phyloP scores from a whole-genome alignment of 1,139 yeast genomes.

The Maudiozyma humilis region DNA sequence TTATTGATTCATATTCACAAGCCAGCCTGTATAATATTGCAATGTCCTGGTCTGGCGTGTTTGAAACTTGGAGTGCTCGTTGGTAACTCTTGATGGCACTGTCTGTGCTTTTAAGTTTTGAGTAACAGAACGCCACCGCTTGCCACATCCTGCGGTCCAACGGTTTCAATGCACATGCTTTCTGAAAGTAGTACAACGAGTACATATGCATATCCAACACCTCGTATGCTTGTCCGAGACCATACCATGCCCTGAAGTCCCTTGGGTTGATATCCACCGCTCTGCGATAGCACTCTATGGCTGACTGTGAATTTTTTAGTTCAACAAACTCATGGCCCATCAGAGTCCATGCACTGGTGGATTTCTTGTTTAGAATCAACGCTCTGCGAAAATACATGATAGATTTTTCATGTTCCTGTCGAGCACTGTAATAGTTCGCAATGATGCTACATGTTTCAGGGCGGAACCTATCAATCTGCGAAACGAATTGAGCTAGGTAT shows the following conservation, averaged over 20 bases:
- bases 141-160: constrained; percentile 94
- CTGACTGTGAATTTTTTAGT: constrained; percentile 92
- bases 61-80: constrained; percentile 40
- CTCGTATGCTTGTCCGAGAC: constrained; percentile 96
- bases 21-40: constrained; percentile 62
- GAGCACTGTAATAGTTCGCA: constrained; percentile 88
- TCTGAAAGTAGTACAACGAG: constrained; percentile 84
- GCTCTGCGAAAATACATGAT: constrained; percentile 91
- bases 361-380: constrained; percentile 65
- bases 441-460: constrained; percentile 94
- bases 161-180: constrained; percentile 84
- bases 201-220: constrained; percentile 92
- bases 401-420: constrained; percentile 91
- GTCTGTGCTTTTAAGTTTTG: constrained; percentile 58
- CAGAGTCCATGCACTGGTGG: constrained; percentile 91
- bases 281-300: constrained; percentile 87
- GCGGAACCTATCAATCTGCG: constrained; percentile 74
- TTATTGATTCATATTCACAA: constrained; percentile 49
- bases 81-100: constrained; percentile 40
- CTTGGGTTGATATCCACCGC: constrained; percentile 82
- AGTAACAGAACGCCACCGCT: constrained; percentile 86
- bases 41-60: constrained; percentile 38
- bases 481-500: constrained; percentile 76
- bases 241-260: constrained; percentile 97
- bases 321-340: constrained; percentile 99